Evolutionary conservation across 2,329 filamentous ascomycete species (phyloP), one percentile per base, ranked within the genome.

Genomic region (Ilyonectria destructans): DNA sequence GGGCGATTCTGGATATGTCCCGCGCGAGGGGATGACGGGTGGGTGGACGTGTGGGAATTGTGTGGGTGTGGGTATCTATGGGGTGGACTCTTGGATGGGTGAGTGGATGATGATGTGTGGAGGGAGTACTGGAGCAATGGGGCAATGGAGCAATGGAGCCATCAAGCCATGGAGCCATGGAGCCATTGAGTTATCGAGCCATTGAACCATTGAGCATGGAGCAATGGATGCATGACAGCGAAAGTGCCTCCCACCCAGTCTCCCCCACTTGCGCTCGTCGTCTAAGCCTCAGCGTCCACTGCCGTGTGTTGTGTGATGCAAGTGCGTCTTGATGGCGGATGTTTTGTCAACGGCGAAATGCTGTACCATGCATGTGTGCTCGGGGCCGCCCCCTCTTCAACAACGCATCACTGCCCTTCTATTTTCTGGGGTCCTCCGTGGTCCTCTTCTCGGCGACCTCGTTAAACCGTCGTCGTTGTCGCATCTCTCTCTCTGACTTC

Each of bases 241-340:
- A 52, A 21, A 19, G n/a, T 17, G 29, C 49, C 26, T 52, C 29
- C 49, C n/a, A 35, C 29, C 17, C 17, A 19, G 8, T 26, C 21
- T 12, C 21, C 54, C 19, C 35, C 21, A 29, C 8, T 26, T 29
- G 35, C n/a, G 62, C 69, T 65, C 58, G 59, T 54, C 48, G 62
- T 73, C 69, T 73, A 68, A 73, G 71, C 71, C 69, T 73, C 71
- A 33, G 12, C 31, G 31, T 33, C 31, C 31, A 33, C 31, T 73
- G 62, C 71, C 60, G 69, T 69, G 52, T 68, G 69, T 71, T 71
- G 70, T 71, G 71, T 71, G 69, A 62, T 64, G 62, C 57, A 29
- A 65, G 56, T 58, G 48, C 23, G 21, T 59, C 8, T 21, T 21
- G n/a, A 31, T 33, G 37, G 37, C 37, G 15, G 37, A 17, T 40